Base-by-base conservation (phyloP, 768 basidiomycete species). In the Leccinum broughii region DNA sequence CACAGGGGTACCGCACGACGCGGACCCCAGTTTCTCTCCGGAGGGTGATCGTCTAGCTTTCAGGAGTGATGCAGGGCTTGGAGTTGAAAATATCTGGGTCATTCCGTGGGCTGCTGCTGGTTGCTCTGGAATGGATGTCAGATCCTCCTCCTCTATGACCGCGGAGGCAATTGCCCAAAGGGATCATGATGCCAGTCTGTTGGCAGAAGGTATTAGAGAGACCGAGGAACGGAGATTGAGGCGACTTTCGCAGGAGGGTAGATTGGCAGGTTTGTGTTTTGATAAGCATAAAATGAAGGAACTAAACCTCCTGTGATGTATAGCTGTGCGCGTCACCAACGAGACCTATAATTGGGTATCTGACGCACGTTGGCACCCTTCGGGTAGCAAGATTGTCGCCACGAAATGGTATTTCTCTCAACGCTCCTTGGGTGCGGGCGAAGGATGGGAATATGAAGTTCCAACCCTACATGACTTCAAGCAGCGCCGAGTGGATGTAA, bases 81-180 rank as follows among this genome's bases (percentile, higher is more conserved):
- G 89, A 5, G 76, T 89, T 15, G 88, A 90, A 66, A 90, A 91
- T 65, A 87, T 91, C 6, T 91, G 88, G 88, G 77, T 87, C 20
- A 81, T 77, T 59, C 77, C 80, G 14, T 91, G 87, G 88, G 77
- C 73, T 56, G 35, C 61, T 22, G 68, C 62, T 28, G 85, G 86
- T n/a, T 90, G 89, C 66, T 74, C 79, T 35, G 78, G 74, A 11
- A 87, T 87, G 82, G 80, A 84, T 65, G 62, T 88, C 14, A 75
- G 82, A 58, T 74, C 77, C 8, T 62, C 67, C 35, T 63, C 68
- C 37, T 66, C 61, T 3, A 76, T 74, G 50, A 72, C 85, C 22
- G 32, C 56, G 15, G 57, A 71, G 5, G 80, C 80, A 0, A 65
- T 83, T 26, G 60, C 62, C 2, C 59, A 73, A 24, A 76, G 80